These are phyloP conservation scores for Colletotrichum plurivorum DNA, from an alignment of 2,329 filamentous ascomycete genomes.

Conservation along the genomic window DNA sequence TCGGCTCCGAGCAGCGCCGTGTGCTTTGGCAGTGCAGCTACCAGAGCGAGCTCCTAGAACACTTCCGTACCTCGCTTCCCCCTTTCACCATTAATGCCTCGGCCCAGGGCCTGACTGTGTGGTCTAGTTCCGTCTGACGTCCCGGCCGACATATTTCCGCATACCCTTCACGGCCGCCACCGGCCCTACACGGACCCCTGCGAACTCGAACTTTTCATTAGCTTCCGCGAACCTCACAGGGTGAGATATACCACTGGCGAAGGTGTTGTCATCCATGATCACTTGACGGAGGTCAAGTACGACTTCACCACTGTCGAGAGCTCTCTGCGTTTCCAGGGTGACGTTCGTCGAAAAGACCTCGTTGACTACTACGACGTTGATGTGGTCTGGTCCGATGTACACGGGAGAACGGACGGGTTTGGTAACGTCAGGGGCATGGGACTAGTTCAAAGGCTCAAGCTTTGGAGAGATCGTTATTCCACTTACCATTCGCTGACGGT, in stretches of 20 bases:
- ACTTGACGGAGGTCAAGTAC: conserved; percentile 63
- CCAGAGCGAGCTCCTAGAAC: conserved; percentile 65
- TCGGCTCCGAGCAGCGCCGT: conserved; percentile 62
- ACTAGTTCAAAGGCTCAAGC: conserved; percentile 66
- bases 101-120: conserved; percentile 32
- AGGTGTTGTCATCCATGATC: conserved; percentile 63
- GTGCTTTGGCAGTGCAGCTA: conserved; percentile 69
- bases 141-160: conserved; percentile 61
- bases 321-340: conserved; percentile 64
- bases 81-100: background rate
- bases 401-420: conserved; percentile 64
- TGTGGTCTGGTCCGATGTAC: conserved; percentile 65
- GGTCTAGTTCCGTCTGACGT: conserved; percentile 60
- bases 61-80: conserved; percentile 58
- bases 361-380: conserved; percentile 67
- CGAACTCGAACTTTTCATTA: conserved; percentile 64
- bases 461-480: conserved; percentile 65
- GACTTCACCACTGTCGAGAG: conserved; percentile 65
- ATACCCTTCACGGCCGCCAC: conserved; percentile 65
- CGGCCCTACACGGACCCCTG: conserved; percentile 64
- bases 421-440: conserved; percentile 65
- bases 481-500: conserved; percentile 63
- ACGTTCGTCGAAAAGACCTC: conserved; percentile 62
- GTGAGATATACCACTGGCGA: conserved; percentile 63
- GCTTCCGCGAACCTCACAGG: conserved; percentile 63